A percentile compares a stretch with the other conserved stretches of the same genome.
phyloP scores from a whole-genome alignment of 83 land plant genomes.

The Diphasiastrum complanatum region DNA sequence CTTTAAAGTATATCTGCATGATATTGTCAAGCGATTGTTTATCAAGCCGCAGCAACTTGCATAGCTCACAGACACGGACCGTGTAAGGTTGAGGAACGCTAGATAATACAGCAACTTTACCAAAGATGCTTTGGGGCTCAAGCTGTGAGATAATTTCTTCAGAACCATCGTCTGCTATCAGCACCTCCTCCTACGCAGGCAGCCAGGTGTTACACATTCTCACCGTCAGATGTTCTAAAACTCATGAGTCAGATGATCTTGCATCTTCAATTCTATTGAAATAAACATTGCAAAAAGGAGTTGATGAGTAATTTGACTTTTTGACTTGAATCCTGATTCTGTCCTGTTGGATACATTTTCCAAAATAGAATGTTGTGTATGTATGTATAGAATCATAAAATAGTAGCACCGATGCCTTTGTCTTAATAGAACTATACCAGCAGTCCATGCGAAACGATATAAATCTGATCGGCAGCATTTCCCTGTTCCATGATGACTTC shows the following conservation, averaged over 20 bases:
- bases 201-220: no score
- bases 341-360: neutral
- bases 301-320: neutral
- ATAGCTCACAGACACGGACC: slow-evolving; percentile 62
- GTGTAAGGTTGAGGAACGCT: slow-evolving; percentile 89
- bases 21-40: slow-evolving; percentile 50
- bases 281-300: neutral
- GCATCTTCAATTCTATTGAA: neutral
- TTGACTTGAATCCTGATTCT: neutral
- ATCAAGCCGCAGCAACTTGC: slow-evolving; percentile 60
- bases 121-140: slow-evolving; percentile 46
- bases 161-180: slow-evolving; percentile 25
- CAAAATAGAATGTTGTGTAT: neutral
- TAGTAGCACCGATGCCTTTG: no score
- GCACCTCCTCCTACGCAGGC: slow-evolving; percentile 27
- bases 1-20: slow-evolving; percentile 45
- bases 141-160: slow-evolving; percentile 43
- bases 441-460: slow-evolving; percentile 27
- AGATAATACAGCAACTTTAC: slow-evolving; percentile 73
- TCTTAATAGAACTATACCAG: slow-evolving; percentile 21
- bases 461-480: slow-evolving; percentile 29
- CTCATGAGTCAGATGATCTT: no score
- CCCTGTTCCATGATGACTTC: slow-evolving; percentile 37
- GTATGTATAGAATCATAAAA: no score
- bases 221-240: no score